These are phyloP conservation scores for Amanita muscaria DNA, from an alignment of 768 basidiomycete genomes.

Conservation along the genomic window DNA sequence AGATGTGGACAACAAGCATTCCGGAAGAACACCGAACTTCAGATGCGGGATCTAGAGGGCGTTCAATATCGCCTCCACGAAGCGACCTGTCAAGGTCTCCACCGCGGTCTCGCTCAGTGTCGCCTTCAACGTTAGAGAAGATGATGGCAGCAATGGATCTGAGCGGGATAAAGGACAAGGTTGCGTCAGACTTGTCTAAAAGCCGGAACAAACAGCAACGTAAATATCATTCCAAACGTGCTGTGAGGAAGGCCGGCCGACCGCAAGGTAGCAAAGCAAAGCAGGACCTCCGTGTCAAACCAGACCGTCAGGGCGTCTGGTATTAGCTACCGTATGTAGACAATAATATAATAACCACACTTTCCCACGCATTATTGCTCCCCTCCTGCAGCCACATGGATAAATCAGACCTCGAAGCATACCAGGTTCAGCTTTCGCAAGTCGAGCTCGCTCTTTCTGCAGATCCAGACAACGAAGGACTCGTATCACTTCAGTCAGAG, in stretches of 20 bases:
- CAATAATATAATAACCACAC: neutral
- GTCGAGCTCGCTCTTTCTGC: constrained; percentile 71
- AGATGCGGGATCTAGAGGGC: neutral
- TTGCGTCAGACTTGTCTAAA: constrained; percentile 53
- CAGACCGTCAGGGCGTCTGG: constrained; percentile 48
- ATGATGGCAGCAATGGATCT: constrained; percentile 33
- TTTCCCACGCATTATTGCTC: constrained; percentile 6
- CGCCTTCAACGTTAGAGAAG: constrained; percentile 33
- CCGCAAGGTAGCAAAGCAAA: constrained; percentile 82
- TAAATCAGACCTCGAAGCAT: constrained; percentile 77
- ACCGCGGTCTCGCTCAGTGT: constrained; percentile 39
- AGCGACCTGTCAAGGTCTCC: constrained; percentile 39
- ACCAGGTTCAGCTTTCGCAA: constrained; percentile 84
- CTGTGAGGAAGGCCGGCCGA: constrained; percentile 52
- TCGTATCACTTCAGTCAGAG: constrained; percentile 65
- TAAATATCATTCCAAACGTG: constrained; percentile 74
- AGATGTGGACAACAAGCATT: constrained; percentile 7
- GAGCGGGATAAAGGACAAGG: constrained; percentile 47
- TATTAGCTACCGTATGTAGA: neutral
- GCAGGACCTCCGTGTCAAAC: constrained; percentile 57
- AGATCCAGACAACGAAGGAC: constrained; percentile 69
- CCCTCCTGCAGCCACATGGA: constrained; percentile 33
- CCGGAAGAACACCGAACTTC: neutral
- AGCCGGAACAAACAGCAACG: constrained; percentile 52
- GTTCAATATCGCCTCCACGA: constrained; percentile 18